Evolutionary conservation across 768 basidiomycete species (phyloP).

Genomic region (Xerocomellus chrysenteron): DNA sequence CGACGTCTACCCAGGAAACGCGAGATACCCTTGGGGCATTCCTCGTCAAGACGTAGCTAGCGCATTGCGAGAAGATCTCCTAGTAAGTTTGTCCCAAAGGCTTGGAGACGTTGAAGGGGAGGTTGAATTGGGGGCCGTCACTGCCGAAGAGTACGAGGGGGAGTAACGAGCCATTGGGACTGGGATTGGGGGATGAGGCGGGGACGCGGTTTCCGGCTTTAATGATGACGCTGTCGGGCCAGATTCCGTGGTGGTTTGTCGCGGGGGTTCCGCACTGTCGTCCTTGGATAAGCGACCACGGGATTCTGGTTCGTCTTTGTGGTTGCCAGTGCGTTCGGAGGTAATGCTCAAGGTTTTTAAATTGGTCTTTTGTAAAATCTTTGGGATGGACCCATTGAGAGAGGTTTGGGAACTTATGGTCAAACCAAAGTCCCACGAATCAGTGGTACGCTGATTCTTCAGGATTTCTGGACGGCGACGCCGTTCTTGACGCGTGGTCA

Average conservation of each 20-base stretch:
- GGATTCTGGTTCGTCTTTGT: conserved; percentile 6
- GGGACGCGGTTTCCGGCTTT: background rate
- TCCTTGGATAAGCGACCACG: conserved; percentile 2
- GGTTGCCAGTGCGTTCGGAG: background rate
- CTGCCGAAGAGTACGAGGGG: background rate
- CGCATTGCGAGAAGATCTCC: conserved; percentile 16
- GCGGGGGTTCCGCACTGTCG: background rate
- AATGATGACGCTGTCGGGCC: background rate
- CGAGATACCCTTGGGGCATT: conserved; percentile 13
- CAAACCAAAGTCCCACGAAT: conserved; percentile 77
- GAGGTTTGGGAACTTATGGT: conserved; percentile 39
- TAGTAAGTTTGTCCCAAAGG: conserved; percentile 26
- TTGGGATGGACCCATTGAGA: conserved; percentile 4
- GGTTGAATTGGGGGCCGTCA: background rate
- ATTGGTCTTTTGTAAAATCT: conserved; percentile 1
- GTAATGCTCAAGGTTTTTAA: background rate
- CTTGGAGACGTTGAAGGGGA: conserved; percentile 10
- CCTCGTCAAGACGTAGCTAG: conserved; percentile 6
- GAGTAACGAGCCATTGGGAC: conserved; percentile 3
- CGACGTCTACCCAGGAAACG: conserved; percentile 22
- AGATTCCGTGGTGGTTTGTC: background rate
- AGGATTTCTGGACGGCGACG: conserved; percentile 40
- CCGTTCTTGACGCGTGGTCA: conserved; percentile 72
- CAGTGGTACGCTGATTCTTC: conserved; percentile 51
- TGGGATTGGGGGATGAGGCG: background rate